Conservation (phyloP, 2,329 filamentous ascomycete genomes). For the Pseudocercospora fijiensis region DNA sequence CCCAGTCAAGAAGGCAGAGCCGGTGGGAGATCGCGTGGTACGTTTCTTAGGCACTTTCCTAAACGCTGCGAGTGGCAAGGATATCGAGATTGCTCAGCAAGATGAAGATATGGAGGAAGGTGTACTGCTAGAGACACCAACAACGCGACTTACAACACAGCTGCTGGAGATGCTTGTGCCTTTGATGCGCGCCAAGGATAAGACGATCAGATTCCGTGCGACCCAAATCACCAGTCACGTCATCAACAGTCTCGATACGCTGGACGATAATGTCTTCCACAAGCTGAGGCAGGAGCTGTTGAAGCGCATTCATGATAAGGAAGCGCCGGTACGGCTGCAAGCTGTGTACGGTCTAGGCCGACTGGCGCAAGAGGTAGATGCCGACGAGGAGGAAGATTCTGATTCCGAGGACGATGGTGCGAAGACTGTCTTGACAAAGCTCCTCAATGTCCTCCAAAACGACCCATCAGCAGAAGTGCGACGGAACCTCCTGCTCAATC, state of each 20-base stretch:
- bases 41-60: conserved; percentile 87
- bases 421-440: conserved; percentile 73
- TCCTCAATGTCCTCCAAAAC: conserved; percentile 86
- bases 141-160: conserved; percentile 70
- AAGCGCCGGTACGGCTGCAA: conserved; percentile 86
- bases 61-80: conserved; percentile 63
- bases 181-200: conserved; percentile 83
- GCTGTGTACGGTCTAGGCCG: conserved; percentile 87
- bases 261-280: conserved; percentile 89
- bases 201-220: conserved; percentile 82
- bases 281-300: conserved; percentile 75
- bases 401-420: conserved; percentile 64
- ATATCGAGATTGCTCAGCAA: conserved; percentile 40
- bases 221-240: conserved; percentile 89
- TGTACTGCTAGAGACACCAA: conserved; percentile 77
- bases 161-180: conserved; percentile 73
- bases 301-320: conserved; percentile 88
- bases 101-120: conserved; percentile 61
- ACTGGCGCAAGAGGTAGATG: conserved; percentile 69
- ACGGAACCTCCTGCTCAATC: conserved; percentile 80
- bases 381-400: conserved; percentile 65
- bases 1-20: conserved; percentile 87
- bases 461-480: conserved; percentile 93
- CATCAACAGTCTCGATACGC: conserved; percentile 85
- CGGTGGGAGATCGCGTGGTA: conserved; percentile 79